Percentiles rank a stretch among this genome's conserved stretches.
Evolutionary conservation across 1,284 basidiomycete genomes (phyloP).

Genomic region (Ganoderma lingzhi): DNA sequence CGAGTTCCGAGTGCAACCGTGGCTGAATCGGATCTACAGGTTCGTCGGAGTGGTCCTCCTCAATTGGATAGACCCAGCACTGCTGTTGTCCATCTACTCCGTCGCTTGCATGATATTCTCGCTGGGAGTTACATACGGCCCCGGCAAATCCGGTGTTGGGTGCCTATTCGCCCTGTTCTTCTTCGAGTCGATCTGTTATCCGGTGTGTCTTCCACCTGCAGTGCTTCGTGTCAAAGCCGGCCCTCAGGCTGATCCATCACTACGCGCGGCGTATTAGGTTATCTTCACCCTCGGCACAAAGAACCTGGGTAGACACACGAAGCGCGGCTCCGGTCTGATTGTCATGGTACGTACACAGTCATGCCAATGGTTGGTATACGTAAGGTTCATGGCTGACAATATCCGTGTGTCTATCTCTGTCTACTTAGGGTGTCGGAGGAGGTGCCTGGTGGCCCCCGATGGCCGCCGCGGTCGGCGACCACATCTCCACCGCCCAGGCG

Average conservation of each 20-base stretch:
- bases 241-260: not conserved
- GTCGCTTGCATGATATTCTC: slow-evolving; percentile 60
- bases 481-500: slow-evolving; percentile 55
- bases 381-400: slow-evolving; percentile 5
- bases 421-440: slow-evolving; percentile 66
- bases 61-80: slow-evolving; percentile 69
- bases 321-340: slow-evolving; percentile 73
- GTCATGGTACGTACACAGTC: slow-evolving; percentile 55
- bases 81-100: slow-evolving; percentile 66
- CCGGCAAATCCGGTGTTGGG: slow-evolving; percentile 64
- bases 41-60: slow-evolving; percentile 73
- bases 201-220: slow-evolving; percentile 46
- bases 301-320: slow-evolving; percentile 75
- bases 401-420: not conserved
- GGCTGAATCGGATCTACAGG: slow-evolving; percentile 39
- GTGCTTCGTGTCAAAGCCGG: slow-evolving; percentile 6
- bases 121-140: slow-evolving; percentile 59
- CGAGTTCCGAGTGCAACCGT: not conserved
- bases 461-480: slow-evolving; percentile 74
- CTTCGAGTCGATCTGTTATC: slow-evolving; percentile 80
- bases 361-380: not conserved
- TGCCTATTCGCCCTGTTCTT: slow-evolving; percentile 78
- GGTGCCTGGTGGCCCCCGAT: slow-evolving; percentile 82
- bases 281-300: slow-evolving; percentile 79
- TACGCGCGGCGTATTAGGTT: slow-evolving; percentile 47